Conservation (phyloP, 352 stramenopile genomes). For the Globisporangium splendens region DNA sequence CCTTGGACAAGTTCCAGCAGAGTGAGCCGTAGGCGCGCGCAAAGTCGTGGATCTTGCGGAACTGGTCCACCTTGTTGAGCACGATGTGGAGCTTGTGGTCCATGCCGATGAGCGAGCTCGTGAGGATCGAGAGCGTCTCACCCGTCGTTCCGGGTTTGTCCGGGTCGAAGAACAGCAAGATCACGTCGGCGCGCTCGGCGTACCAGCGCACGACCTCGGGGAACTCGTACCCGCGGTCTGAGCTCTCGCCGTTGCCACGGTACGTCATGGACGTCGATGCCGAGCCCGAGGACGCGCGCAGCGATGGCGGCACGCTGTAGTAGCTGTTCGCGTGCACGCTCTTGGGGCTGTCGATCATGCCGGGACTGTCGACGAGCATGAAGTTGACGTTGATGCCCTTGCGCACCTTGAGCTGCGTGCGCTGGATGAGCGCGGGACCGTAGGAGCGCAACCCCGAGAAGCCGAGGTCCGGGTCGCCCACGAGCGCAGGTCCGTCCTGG, state of each 20-base stretch:
- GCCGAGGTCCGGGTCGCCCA: constrained; percentile 97
- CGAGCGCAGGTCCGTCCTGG: constrained; percentile 93
- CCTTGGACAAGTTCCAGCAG: constrained; percentile 98
- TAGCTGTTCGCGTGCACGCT: constrained; percentile 61
- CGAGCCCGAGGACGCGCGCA: constrained; percentile 19
- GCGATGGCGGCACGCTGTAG: constrained; percentile 31
- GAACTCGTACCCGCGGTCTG: constrained; percentile 97
- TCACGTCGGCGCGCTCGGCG: constrained; percentile 97
- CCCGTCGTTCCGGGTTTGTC: constrained; percentile 99
- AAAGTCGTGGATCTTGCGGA: constrained; percentile 99
- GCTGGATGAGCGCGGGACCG: constrained; percentile 96
- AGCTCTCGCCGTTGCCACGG: constrained; percentile 45
- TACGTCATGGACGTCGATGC: constrained; percentile 20
- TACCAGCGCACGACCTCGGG: constrained; percentile 97
- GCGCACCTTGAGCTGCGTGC: constrained; percentile 98
- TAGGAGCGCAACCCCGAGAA: constrained; percentile 96
- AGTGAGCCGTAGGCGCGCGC: constrained; percentile 97
- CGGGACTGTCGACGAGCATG: constrained; percentile 98
- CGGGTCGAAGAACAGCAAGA: constrained; percentile 99
- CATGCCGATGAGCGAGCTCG: constrained; percentile 95
- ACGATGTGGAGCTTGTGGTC: constrained; percentile 99
- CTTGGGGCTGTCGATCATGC: constrained; percentile 98
- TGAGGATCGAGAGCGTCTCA: constrained; percentile 97
- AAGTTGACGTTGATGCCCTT: constrained; percentile 93
- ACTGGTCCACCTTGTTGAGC: constrained; percentile 99